Percentiles rank a stretch among this genome's conserved stretches.
Evolutionary conservation across 31 red algal species (phyloP).

Genomic region (Endocladia muricata): DNA sequence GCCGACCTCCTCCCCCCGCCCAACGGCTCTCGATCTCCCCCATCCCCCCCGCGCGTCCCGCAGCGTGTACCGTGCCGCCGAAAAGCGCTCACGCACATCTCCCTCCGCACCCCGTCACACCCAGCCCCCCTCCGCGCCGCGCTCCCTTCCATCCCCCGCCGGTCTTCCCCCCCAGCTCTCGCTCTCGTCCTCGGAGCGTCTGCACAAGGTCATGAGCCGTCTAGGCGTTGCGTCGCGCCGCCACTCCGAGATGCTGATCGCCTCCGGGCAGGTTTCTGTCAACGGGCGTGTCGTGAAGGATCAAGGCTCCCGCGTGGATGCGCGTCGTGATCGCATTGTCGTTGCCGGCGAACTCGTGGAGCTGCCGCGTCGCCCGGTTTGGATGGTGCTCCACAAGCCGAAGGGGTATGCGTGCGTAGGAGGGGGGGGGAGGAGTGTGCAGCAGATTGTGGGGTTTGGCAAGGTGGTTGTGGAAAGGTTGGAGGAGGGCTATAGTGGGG

Average conservation of each 20-base stretch:
- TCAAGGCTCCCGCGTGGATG: constrained; percentile 31
- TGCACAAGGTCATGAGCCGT: constrained; percentile 74
- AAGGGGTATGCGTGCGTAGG: constrained; percentile 33
- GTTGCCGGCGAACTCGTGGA: constrained; percentile 33
- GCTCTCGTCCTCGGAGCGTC: too few species aligned
- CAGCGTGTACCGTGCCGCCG: too few species aligned
- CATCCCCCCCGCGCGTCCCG: too few species aligned
- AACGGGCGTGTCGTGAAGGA: constrained; percentile 37
- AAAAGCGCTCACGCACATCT: too few species aligned
- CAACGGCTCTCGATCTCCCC: too few species aligned
- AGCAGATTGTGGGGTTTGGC: too few species aligned
- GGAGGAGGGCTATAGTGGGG: constrained; percentile 38
- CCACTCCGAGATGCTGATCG: constrained; percentile 54
- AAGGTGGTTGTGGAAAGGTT: constrained; percentile 46
- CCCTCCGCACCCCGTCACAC: too few species aligned
- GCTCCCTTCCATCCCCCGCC: too few species aligned
- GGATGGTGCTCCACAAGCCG: constrained; percentile 70
- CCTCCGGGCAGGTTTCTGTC: constrained; percentile 40
- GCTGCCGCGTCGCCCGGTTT: constrained; percentile 9
- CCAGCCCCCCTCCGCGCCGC: too few species aligned
- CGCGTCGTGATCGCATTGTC: constrained; percentile 35
- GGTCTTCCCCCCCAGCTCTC: too few species aligned
- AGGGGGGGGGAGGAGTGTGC: too few species aligned
- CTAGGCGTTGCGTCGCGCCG: constrained; percentile 68
- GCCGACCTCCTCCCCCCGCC: too few species aligned